Evolutionary conservation across 1,139 yeast species (phyloP).

Genomic region (Geotrichum carabidarum): DNA sequence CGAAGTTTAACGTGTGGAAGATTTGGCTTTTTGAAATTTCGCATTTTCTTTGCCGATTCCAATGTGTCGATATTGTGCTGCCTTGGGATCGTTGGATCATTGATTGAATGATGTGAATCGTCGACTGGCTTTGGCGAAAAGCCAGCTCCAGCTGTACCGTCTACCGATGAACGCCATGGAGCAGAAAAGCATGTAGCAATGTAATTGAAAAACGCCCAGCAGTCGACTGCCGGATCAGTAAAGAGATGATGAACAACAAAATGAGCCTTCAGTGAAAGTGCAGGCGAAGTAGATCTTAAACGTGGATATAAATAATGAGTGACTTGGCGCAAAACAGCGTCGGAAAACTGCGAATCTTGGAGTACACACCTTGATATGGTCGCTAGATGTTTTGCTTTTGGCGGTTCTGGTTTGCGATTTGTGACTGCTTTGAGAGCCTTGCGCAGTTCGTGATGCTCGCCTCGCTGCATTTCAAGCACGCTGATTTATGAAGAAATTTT

Average conservation of each 20-base stretch:
- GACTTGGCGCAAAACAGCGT: conserved; percentile 16
- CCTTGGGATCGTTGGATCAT: too few relatives aligned
- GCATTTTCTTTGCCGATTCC: too few relatives aligned
- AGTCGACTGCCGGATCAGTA: conserved; percentile 21
- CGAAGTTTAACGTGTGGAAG: neutral
- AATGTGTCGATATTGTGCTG: too few relatives aligned
- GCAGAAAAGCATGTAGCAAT: conserved; percentile 13
- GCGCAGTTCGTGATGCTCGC: neutral
- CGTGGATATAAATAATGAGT: conserved; percentile 21
- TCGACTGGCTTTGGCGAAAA: conserved; percentile 12
- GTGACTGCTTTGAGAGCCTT: conserved; percentile 26
- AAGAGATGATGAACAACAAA: conserved; percentile 26
- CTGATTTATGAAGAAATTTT: neutral
- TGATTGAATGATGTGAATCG: neutral
- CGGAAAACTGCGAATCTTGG: conserved; percentile 17
- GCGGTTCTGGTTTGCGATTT: conserved; percentile 23
- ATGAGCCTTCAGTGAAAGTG: conserved; percentile 26
- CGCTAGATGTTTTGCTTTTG: conserved; percentile 24
- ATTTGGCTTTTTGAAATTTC: neutral
- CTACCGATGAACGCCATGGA: conserved; percentile 18
- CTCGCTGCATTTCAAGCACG: conserved; percentile 6
- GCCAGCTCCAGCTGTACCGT: conserved; percentile 13
- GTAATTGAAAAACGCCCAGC: conserved; percentile 17
- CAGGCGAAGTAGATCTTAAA: conserved; percentile 18
- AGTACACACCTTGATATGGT: conserved; percentile 21